Conservation (phyloP, 2,329 filamentous ascomycete species). For the Madurella fahalii region DNA sequence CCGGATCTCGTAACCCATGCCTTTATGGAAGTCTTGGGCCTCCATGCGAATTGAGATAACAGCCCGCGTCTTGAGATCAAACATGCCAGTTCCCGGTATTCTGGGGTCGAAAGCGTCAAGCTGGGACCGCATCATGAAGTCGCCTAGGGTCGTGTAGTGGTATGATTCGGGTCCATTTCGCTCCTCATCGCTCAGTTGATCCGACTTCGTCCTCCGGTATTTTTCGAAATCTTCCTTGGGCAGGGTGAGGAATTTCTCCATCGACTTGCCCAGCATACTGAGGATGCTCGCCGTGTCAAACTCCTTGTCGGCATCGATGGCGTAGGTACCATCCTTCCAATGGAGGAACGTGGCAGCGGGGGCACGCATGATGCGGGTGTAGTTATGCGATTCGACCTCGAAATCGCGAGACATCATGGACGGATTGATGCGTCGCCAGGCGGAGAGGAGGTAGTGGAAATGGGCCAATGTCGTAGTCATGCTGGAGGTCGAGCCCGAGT, state of each 20-base stretch:
- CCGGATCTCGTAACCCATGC: constrained; percentile 83
- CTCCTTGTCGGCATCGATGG: constrained; percentile 94
- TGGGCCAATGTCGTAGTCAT: constrained; percentile 86
- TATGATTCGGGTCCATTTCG: constrained; percentile 71
- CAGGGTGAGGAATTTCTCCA: constrained; percentile 91
- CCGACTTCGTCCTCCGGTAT: constrained; percentile 66
- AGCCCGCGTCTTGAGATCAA: constrained; percentile 92
- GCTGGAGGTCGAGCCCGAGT: constrained; percentile 92
- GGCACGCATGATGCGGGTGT: constrained; percentile 66
- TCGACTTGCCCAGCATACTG: constrained; percentile 87
- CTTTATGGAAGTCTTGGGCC: constrained; percentile 63
- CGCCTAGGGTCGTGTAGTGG: constrained; percentile 80
- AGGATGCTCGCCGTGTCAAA: constrained; percentile 81
- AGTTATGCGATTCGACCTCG: constrained; percentile 54
- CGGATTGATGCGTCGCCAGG: constrained; percentile 70
- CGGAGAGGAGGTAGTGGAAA: constrained; percentile 87
- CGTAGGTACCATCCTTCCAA: constrained; percentile 80
- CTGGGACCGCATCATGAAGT: constrained; percentile 93
- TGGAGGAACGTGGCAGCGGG: constrained; percentile 80
- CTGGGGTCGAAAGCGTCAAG: constrained; percentile 84
- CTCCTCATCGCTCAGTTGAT: constrained; percentile 68
- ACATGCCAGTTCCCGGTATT: constrained; percentile 86
- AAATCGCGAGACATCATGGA: constrained; percentile 66
- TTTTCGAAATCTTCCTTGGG: constrained; percentile 79
- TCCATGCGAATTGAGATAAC: constrained; percentile 93